Base-by-base conservation (phyloP, 179 eudicot species). In the Beta lomatogona region DNA sequence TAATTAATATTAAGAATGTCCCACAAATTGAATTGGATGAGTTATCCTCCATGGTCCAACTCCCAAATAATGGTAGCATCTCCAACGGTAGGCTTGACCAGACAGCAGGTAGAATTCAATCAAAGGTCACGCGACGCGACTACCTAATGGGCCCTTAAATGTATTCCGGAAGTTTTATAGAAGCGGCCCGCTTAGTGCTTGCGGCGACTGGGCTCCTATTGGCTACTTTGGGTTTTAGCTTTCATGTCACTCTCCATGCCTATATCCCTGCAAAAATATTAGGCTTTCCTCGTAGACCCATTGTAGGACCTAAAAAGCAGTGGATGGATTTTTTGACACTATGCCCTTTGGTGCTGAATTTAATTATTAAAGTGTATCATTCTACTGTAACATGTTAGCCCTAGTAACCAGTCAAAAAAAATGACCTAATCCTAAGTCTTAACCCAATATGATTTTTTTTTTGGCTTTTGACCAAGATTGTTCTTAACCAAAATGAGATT, bases 71-170 rank as follows among this genome's bases (percentile, higher is more conserved):
- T 65, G 74, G 74, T 70, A 70, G 52, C 55, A 71, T 71, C 57
- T 70, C 54, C 74, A 70, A 71, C 74, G 58, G 75, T 46, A 71
- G 75, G 1, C 75, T 48, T 71, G 75, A 71, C 75, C 41, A 46
- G 9, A 45, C 75, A 71, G 41, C 22, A 22, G 58, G 31, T 22
- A 21, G 16, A 21, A 46, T 19, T 11, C 54, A 46, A 70, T 70
- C 13, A 65, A 60, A 8, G 12, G 67, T 68, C 48, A 68, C 21
- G 19, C 71, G 71, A 66, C 45, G 14, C 52, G 7, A 48, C 52
- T 41, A 46, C 28, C 54, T 45, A 68, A 71, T 48, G 75, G 75
- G 75, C 75, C 75, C 75, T 25, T 25, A 25, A 0, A 11, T 21
- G 21, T 70, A 70, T 22, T 18, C 28, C 9, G 15, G 1, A 2